Conservation (phyloP, 2,329 filamentous ascomycete genomes). For the Ophiostoma triangulosporum region DNA sequence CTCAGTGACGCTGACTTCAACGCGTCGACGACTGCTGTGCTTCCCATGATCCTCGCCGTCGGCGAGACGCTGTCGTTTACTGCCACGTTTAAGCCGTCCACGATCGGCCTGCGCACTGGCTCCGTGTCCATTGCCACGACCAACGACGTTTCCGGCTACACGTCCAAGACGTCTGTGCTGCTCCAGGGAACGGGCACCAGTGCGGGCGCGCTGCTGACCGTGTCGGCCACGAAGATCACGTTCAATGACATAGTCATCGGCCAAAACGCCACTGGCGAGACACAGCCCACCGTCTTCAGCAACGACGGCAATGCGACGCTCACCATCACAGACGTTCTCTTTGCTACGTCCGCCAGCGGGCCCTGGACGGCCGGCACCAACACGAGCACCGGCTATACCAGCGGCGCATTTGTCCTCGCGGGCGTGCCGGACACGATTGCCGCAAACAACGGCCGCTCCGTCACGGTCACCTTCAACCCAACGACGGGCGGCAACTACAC, state of each 20-base stretch:
- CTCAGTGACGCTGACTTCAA: slow-evolving; percentile 22
- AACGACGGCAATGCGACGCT: slow-evolving; percentile 36
- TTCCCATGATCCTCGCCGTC: slow-evolving; percentile 21
- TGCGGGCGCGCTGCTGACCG: slow-evolving; percentile 27
- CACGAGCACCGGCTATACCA: slow-evolving; percentile 20
- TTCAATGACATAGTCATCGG: slow-evolving; percentile 38
- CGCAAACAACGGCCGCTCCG: slow-evolving; percentile 24
- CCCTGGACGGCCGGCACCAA: slow-evolving; percentile 27
- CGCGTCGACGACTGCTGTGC: slow-evolving; percentile 18
- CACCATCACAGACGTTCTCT: slow-evolving; percentile 29
- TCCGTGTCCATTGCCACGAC: slow-evolving; percentile 35
- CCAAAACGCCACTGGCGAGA: slow-evolving; percentile 22
- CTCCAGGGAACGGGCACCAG: slow-evolving; percentile 37
- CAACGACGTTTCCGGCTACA: slow-evolving; percentile 32
- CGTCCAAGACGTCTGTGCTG: slow-evolving; percentile 30
- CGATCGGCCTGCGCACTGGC: slow-evolving; percentile 34
- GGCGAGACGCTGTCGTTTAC: slow-evolving; percentile 30
- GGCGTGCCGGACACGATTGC: slow-evolving; percentile 32
- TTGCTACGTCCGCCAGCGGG: slow-evolving; percentile 29
- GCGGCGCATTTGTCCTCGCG: slow-evolving; percentile 35
- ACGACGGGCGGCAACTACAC: slow-evolving; percentile 32
- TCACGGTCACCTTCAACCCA: slow-evolving; percentile 35
- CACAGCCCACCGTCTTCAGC: slow-evolving; percentile 31
- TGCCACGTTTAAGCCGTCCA: slow-evolving; percentile 30
- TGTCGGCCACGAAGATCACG: slow-evolving; percentile 33